phyloP scores from a whole-genome alignment of 441 rosid genomes.

The Theobroma grandiflorum region DNA sequence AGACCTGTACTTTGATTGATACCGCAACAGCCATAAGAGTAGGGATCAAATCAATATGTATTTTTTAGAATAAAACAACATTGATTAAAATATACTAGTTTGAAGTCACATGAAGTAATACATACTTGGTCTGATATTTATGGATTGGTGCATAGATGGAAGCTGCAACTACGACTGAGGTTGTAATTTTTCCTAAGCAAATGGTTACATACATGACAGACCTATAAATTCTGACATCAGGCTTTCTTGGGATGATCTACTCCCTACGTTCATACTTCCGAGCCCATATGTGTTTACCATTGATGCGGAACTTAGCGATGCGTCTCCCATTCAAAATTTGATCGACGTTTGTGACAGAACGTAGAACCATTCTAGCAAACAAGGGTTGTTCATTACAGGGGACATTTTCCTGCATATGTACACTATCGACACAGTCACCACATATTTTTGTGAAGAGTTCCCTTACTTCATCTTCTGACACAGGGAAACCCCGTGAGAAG shows the following conservation, averaged over 20 bases:
- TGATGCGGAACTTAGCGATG: slow-evolving; percentile 52
- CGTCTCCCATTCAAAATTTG: slow-evolving; percentile 47
- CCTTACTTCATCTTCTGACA: slow-evolving; percentile 52
- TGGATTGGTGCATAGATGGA: background rate
- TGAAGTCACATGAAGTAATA: background rate
- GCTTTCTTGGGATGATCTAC: slow-evolving; percentile 16
- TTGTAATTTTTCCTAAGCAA: background rate
- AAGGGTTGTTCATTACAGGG: slow-evolving; percentile 43
- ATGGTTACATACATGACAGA: background rate
- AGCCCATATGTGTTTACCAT: slow-evolving; percentile 79
- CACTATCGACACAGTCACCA: slow-evolving; percentile 49
- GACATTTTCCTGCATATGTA: slow-evolving; percentile 50
- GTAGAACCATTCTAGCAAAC: slow-evolving; percentile 50
- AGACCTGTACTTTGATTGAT: background rate
- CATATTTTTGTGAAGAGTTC: slow-evolving; percentile 42
- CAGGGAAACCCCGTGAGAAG: slow-evolving; percentile 74
- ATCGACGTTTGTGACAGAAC: slow-evolving; percentile 55
- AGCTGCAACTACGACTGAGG: background rate
- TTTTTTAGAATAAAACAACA: background rate
- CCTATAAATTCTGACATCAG: background rate
- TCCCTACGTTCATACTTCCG: slow-evolving; percentile 64
- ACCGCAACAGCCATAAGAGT: background rate
- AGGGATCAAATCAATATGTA: background rate
- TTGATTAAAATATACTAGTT: background rate
- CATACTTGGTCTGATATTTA: slow-evolving; percentile 6